Base-by-base conservation (phyloP, 305 asterid genomes). In the Fraxinus xanthoxyloides region DNA sequence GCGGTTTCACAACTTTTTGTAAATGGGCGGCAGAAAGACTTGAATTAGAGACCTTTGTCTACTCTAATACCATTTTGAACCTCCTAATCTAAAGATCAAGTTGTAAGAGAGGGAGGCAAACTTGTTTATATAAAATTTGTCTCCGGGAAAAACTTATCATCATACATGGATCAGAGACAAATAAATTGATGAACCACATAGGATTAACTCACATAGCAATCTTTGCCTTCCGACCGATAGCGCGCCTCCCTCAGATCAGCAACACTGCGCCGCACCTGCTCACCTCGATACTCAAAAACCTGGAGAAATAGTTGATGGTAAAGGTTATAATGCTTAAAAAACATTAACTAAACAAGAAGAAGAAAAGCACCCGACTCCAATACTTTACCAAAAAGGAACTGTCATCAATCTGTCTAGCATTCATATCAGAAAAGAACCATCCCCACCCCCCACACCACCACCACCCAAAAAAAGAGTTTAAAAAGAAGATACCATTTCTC, bases 241-340 rank as follows among this genome's bases (percentile, higher is more conserved):
- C 88, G 89, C 7, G 91, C 92, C 89, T 97, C 99, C 90, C 97
- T 91, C 76, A 91, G 90, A 87, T 97, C 98, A 82, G 97, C 96
- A 84, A 97, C 87, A 79, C 93, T 93, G 75, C 94, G 90, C 86
- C 98, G 90, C 83, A 97, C 97, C 85, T 90, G 92, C 85, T 92
- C 98, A 63, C 99, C 99, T 34, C 92, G 97, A 84, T 96, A 96
- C 86, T 97, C 98, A 34, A 93, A 88, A 85, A 97, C 89, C 99
- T 97, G 92, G 77, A 80, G 79, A 81, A 82, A 48, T 74, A 76
- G 59, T 21, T 78, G 32, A 17, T 59, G 32, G 40, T 65, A 17
- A 80, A 83, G 48, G 82, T 76, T 69, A 75, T 72, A 40, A 72
- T 75, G 79, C 59, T 59, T 77, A 24, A 78, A 86, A 70, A 10